phyloP scores from a whole-genome alignment of 441 rosid species.

The Bocquillonia castaneifolia region DNA sequence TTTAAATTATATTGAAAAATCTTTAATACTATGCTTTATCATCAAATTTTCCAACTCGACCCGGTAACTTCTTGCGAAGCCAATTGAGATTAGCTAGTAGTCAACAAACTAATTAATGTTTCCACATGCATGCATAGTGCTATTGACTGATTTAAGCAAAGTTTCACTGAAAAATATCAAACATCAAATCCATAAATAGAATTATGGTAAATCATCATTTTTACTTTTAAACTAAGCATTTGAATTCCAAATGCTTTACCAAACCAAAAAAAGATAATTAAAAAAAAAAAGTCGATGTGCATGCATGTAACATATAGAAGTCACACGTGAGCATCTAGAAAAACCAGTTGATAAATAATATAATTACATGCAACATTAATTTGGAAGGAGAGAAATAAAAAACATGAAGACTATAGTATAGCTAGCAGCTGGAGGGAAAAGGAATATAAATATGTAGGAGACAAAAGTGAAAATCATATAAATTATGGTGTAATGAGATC shows the following conservation, averaged over 20 bases:
- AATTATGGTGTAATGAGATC: slow-evolving; percentile 28
- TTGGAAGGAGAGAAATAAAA: not conserved
- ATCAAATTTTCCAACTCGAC: no score
- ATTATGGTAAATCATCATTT: slow-evolving; percentile 5
- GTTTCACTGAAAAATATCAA: not conserved
- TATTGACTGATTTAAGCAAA: not conserved
- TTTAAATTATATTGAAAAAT: no score
- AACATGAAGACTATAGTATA: not conserved
- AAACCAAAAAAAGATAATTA: not conserved
- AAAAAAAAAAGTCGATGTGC: not conserved
- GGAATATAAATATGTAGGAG: not conserved
- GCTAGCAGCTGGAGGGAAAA: no score
- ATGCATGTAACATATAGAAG: slow-evolving; percentile 16
- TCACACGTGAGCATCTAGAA: slow-evolving; percentile 50
- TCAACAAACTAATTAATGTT: no score
- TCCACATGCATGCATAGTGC: not conserved
- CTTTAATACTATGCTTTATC: no score
- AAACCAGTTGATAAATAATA: slow-evolving; percentile 11
- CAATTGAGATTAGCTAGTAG: no score
- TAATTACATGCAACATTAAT: slow-evolving; percentile 30
- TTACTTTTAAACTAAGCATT: slow-evolving; percentile 23
- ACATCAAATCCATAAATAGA: slow-evolving; percentile 14
- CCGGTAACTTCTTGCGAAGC: no score
- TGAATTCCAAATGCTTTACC: slow-evolving; percentile 17
- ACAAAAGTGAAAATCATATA: slow-evolving; percentile 26